Percentiles rank a stretch among this genome's conserved stretches.
Conservation (phyloP, 2,329 filamentous ascomycete species). For the Pseudogymnoascus pannorum region DNA sequence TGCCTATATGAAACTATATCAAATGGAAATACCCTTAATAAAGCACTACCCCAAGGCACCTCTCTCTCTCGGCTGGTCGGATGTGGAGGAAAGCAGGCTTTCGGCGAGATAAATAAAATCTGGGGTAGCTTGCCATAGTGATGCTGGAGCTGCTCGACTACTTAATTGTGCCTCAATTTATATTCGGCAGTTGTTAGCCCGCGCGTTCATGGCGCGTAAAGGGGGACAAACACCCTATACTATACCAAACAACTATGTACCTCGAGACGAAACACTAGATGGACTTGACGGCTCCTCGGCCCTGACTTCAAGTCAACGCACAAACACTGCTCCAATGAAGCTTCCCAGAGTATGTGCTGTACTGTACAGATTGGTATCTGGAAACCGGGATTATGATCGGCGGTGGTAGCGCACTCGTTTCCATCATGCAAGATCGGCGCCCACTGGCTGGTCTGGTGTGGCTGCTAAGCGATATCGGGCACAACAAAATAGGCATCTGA, state of each 20-base stretch:
- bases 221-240: too few species aligned
- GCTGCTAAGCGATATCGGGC: background rate
- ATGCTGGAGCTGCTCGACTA: background rate
- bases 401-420: background rate
- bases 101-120: background rate
- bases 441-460: background rate
- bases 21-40: background rate
- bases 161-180: constrained; percentile 2
- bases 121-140: background rate
- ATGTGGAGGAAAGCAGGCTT: background rate
- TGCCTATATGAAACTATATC: constrained; percentile 2
- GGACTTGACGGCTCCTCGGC: background rate
- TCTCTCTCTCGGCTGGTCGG: constrained; percentile 1
- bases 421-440: constrained; percentile 4
- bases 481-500: constrained; percentile 6
- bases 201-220: background rate
- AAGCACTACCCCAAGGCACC: background rate
- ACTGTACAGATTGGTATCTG: background rate
- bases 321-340: background rate
- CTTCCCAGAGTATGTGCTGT: background rate
- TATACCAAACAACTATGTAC: background rate
- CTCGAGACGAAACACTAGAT: background rate
- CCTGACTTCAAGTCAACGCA: background rate
- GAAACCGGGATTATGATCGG: constrained; percentile 4
- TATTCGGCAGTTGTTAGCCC: background rate